A percentile compares a stretch with the other conserved stretches of the same genome.
phyloP scores from a whole-genome alignment of 1,284 basidiomycete species.

The Ceraceosorus guamensis region DNA sequence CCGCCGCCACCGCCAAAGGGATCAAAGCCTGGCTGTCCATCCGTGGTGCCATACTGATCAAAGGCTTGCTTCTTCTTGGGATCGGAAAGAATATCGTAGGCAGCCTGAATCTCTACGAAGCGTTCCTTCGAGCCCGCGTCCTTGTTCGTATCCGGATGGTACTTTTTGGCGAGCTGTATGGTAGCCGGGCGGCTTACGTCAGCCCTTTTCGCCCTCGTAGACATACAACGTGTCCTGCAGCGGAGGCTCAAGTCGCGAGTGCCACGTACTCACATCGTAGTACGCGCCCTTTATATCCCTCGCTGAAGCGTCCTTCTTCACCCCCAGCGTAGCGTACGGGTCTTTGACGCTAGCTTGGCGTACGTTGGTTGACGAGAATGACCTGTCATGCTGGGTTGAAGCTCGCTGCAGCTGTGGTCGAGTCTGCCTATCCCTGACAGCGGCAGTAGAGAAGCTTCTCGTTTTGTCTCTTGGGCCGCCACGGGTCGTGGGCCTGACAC shows the following conservation, averaged over 20 bases:
- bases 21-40: conserved; percentile 84
- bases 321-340: conserved; percentile 84
- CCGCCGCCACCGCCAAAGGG: conserved; percentile 57
- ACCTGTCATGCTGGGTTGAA: too few relatives aligned
- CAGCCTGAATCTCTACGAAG: conserved; percentile 93
- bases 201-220: too few relatives aligned
- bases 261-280: conserved; percentile 70
- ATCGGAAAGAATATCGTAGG: conserved; percentile 80
- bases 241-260: too few relatives aligned
- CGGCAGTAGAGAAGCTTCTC: too few relatives aligned
- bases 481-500: too few relatives aligned
- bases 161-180: conserved; percentile 84
- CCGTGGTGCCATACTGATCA: conserved; percentile 89
- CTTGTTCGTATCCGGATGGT: conserved; percentile 93
- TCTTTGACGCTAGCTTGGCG: too few relatives aligned
- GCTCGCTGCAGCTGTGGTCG: too few relatives aligned
- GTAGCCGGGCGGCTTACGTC: too few relatives aligned
- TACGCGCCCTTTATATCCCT: conserved; percentile 96
- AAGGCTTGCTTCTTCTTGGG: conserved; percentile 87
- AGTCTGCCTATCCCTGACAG: too few relatives aligned
- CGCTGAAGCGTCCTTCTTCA: conserved; percentile 71
- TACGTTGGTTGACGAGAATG: too few relatives aligned
- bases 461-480: too few relatives aligned
- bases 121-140: conserved; percentile 83
- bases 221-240: too few relatives aligned